phyloP scores from a whole-genome alignment of 148 eudicot genomes.

The Chenopodium berlandieri region DNA sequence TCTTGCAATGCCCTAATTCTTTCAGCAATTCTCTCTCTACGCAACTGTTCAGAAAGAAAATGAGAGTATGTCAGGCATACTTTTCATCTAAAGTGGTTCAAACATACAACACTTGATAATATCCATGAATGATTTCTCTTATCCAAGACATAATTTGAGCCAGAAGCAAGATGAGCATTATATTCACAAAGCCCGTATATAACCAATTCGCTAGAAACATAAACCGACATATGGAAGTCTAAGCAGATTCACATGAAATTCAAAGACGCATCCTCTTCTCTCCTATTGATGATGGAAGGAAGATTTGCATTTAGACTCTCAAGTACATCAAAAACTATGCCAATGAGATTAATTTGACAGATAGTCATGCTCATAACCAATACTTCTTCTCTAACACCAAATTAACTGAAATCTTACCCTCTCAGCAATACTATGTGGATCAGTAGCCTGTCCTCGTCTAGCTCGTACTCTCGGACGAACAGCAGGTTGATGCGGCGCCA shows the following conservation, averaged over 20 bases:
- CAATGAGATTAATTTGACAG: neutral
- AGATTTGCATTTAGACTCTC: neutral
- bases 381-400: neutral
- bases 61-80: conserved; percentile 2
- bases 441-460: conserved; percentile 81
- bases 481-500: conserved; percentile 54
- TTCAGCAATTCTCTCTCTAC: conserved; percentile 77
- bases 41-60: conserved; percentile 44
- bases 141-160: neutral
- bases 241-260: neutral
- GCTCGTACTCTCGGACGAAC: conserved; percentile 70
- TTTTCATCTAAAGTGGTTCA: neutral
- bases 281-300: neutral
- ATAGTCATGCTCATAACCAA: neutral
- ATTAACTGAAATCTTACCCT: conserved; percentile 41
- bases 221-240: neutral
- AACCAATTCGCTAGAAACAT: neutral
- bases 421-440: conserved; percentile 85
- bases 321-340: conserved; percentile 5
- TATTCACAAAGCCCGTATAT: neutral
- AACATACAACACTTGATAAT: neutral
- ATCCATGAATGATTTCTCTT: neutral
- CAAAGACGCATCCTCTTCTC: neutral
- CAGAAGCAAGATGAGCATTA: neutral
- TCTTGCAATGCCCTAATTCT: conserved; percentile 77